These are phyloP conservation scores for Venturiaceae sp. DNA, from an alignment of 2,329 filamentous ascomycete genomes.

Conservation along the genomic window DNA sequence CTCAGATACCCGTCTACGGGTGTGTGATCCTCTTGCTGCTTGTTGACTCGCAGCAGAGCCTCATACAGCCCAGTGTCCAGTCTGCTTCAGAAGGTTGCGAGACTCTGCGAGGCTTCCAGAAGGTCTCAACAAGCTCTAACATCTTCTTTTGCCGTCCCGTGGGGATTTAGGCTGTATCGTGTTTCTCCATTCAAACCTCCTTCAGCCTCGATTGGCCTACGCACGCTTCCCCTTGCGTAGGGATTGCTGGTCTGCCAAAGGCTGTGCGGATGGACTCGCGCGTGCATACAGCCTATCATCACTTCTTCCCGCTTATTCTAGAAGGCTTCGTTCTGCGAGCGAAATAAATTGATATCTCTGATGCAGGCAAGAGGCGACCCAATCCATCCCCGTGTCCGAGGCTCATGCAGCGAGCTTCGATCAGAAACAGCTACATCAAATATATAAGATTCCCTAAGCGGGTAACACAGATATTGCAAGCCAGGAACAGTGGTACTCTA, in stretches of 20 bases:
- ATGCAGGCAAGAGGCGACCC: neutral
- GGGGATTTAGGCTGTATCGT: neutral
- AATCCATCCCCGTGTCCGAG: neutral
- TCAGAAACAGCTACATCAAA: slow-evolving; percentile 7
- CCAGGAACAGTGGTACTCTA: neutral
- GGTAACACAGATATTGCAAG: neutral
- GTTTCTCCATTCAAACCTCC: neutral
- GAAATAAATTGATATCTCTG: slow-evolving; percentile 6
- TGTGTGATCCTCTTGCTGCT: neutral
- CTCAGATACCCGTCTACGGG: too few relatives aligned
- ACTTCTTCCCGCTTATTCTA: neutral
- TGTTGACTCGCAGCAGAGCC: neutral
- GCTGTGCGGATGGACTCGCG: neutral
- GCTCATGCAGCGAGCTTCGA: neutral
- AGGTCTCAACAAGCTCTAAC: neutral
- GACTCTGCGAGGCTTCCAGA: too few relatives aligned
- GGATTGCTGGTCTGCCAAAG: neutral
- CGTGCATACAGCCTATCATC: neutral
- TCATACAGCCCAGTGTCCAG: neutral
- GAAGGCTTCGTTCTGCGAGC: slow-evolving; percentile 1
- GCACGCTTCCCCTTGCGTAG: neutral
- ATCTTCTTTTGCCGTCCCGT: neutral
- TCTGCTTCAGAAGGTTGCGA: neutral
- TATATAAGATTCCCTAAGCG: slow-evolving; percentile 7
- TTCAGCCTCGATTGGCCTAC: neutral